Conservation (phyloP, 2,329 filamentous ascomycete species). For the Fusarium sp. region DNA sequence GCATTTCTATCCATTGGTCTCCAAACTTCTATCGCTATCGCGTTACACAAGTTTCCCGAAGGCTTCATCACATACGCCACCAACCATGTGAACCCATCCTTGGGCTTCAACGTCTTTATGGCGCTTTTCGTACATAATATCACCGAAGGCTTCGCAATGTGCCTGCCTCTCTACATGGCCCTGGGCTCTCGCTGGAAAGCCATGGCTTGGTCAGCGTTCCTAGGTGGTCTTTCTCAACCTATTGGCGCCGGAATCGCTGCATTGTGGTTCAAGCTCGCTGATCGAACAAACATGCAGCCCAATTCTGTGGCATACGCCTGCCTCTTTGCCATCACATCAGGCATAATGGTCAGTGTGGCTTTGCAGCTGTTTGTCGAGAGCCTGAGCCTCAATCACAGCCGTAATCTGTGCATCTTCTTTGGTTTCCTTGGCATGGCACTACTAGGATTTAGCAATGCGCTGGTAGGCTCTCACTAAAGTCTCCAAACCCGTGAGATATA, state of each 20-base stretch:
- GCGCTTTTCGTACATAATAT: slow-evolving; percentile 98
- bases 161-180: slow-evolving; percentile 91
- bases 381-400: slow-evolving; percentile 82
- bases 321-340: slow-evolving; percentile 89
- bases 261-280: slow-evolving; percentile 82
- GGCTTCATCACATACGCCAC: slow-evolving; percentile 93
- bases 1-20: slow-evolving; percentile 95
- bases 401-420: slow-evolving; percentile 80
- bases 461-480: slow-evolving; percentile 71
- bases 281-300: slow-evolving; percentile 60
- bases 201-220: slow-evolving; percentile 82
- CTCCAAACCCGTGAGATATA: neutral
- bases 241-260: slow-evolving; percentile 86
- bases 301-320: slow-evolving; percentile 74
- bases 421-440: slow-evolving; percentile 89
- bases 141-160: slow-evolving; percentile 94
- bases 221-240: slow-evolving; percentile 90
- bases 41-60: slow-evolving; percentile 93
- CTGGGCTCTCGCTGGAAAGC: slow-evolving; percentile 82
- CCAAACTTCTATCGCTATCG: slow-evolving; percentile 94
- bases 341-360: slow-evolving; percentile 95
- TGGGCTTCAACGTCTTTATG: slow-evolving; percentile 93
- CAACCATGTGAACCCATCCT: slow-evolving; percentile 90
- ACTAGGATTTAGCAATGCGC: slow-evolving; percentile 83
- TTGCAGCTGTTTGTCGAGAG: slow-evolving; percentile 90